Conservation (phyloP, 495 filamentous ascomycete species). For the Trichocladium uniseriatum region DNA sequence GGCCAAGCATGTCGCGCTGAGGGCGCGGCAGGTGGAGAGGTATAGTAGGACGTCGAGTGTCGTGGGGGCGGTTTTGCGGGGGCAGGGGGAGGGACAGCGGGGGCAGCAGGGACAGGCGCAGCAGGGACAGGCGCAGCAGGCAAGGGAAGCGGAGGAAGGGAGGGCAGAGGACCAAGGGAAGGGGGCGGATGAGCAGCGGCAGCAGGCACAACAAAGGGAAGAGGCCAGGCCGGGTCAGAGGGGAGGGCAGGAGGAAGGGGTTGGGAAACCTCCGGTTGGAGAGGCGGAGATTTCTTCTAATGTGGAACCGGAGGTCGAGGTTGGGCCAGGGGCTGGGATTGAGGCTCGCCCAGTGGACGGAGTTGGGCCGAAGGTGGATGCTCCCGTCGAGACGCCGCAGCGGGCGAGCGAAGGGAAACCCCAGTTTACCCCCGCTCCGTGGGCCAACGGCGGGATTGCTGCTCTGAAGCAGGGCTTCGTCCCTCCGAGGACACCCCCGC, state of each 20-base stretch:
- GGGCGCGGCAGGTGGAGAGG: slow-evolving; percentile 65
- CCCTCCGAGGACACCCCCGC: slow-evolving; percentile 2
- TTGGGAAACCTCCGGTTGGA: not conserved
- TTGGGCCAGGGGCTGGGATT: not conserved
- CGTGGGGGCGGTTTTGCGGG: slow-evolving; percentile 47
- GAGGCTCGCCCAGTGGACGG: too few relatives aligned
- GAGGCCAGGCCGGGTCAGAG: not conserved
- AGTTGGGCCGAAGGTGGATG: too few relatives aligned
- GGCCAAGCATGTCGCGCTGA: slow-evolving; percentile 68
- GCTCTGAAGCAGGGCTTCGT: slow-evolving; percentile 3
- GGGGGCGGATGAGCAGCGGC: not conserved
- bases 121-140: not conserved
- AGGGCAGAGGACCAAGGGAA: not conserved
- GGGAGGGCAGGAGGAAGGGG: not conserved
- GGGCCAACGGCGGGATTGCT: slow-evolving; percentile 9
- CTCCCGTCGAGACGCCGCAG: too few relatives aligned
- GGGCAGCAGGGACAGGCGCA: slow-evolving; percentile 12
- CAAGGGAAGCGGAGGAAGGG: not conserved
- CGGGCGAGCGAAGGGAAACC: not conserved
- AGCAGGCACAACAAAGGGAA: not conserved
- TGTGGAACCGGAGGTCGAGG: not conserved
- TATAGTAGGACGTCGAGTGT: slow-evolving; percentile 71
- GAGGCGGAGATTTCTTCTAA: not conserved
- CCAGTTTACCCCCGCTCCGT: slow-evolving; percentile 7
- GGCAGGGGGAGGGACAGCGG: slow-evolving; percentile 23